Percentiles rank a stretch among this genome's conserved stretches.
Conservation (phyloP, 2,329 filamentous ascomycete species). For the Talaromyces sp. region DNA sequence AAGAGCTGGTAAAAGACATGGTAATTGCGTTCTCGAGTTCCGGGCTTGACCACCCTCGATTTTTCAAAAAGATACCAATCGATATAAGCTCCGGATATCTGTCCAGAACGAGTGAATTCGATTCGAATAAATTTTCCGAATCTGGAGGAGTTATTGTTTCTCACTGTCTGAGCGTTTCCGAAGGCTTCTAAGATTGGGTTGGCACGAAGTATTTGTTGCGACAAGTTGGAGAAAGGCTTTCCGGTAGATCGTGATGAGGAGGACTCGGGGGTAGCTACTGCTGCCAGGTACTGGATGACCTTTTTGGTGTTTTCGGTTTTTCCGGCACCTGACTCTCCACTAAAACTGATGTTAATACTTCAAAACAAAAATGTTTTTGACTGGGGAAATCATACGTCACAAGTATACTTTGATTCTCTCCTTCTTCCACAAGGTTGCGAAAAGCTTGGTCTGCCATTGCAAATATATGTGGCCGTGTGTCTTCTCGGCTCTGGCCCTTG, state of each 20-base stretch:
- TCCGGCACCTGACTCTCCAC: constrained; percentile 91
- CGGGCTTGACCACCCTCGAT: constrained; percentile 90
- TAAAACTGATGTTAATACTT: constrained; percentile 25
- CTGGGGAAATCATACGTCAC: constrained; percentile 64
- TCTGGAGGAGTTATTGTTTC: constrained; percentile 97
- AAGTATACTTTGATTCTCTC: constrained; percentile 93
- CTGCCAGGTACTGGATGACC: constrained; percentile 96
- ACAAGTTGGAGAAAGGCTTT: constrained; percentile 77
- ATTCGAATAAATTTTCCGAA: constrained; percentile 99
- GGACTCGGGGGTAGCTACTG: constrained; percentile 82
- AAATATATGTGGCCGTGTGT: constrained; percentile 95
- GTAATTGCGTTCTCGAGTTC: constrained; percentile 87
- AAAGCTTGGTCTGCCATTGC: constrained; percentile 97
- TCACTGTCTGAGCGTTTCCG: constrained; percentile 94
- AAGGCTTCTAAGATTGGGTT: constrained; percentile 98
- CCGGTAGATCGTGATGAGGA: constrained; percentile 59
- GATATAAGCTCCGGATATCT: constrained; percentile 93
- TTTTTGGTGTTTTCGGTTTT: constrained; percentile 99
- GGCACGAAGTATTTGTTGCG: constrained; percentile 91
- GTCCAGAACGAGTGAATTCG: constrained; percentile 81
- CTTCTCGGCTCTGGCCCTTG: constrained; percentile 83
- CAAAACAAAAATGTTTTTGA: not conserved
- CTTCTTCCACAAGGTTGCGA: constrained; percentile 90
- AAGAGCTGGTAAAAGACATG: constrained; percentile 97
- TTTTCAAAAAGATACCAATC: constrained; percentile 99